Base-by-base conservation (phyloP, 176 grass and related monocot genomes). In the Paspalum vaginatum region DNA sequence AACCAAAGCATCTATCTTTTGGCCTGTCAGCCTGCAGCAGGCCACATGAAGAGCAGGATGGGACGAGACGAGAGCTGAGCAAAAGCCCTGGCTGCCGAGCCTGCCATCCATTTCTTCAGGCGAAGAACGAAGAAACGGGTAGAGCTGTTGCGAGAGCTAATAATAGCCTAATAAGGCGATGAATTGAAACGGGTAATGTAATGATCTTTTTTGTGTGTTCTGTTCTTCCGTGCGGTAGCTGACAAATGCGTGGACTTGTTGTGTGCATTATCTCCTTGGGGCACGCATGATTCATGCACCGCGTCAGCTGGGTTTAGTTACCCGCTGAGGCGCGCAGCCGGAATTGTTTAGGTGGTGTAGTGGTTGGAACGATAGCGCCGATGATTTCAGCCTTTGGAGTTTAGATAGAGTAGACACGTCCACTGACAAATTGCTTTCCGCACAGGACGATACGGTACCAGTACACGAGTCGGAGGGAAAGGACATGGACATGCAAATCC, bases 321-420 rank as follows among this genome's bases (percentile, higher is more conserved):
- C 50, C n/a, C 12, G 58, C 52, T 20, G 17, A 74, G 9, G 86
- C 27, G 14, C 75, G 69, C 76, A 24, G 53, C 54, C 56, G 56
- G 61, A 51, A 46, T 73, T 50, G 65, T 73, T 78, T 78, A 72
- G 58, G 20, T 61, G 72, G 78, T 81, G 87, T 10, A 78, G 87
- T 78, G 66, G 87, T 85, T 86, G 87, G 18, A 69, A 32, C 4
- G 82, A 77, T 79, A 75, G 57, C 6, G 82, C 46, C 38, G 75
- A 80, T 86, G 73, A 39, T 52, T 66, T 72, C 43, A 50, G 52
- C 21, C 50, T 50, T 52, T 38, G n/a, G n/a, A n/a, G n/a, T n/a
- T n/a, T n/a, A n/a, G n/a, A n/a, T n/a, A n/a, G n/a, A n/a, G n/a
- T n/a, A n/a, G n/a, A 27, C 24, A 48, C 11, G 3, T 13, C 5